A percentile compares a stretch with the other conserved stretches of the same genome.
Conservation (phyloP, 306 rosid genomes). For the Cajanus cajan region DNA sequence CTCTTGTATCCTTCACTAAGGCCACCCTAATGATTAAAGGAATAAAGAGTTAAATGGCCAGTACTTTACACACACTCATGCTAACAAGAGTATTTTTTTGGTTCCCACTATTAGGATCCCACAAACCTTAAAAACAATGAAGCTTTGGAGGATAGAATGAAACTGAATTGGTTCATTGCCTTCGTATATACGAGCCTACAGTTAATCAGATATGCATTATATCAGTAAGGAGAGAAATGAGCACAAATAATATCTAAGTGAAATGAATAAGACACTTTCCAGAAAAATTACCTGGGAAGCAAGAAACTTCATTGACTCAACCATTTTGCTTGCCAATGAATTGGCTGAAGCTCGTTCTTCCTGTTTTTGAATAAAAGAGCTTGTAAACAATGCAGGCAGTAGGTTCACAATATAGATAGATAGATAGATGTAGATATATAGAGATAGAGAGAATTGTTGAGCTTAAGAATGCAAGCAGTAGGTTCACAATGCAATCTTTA, state of each 20-base stretch:
- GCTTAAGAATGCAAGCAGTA: too few relatives aligned
- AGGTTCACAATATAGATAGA: constrained; percentile 5
- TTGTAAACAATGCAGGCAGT: constrained; percentile 28
- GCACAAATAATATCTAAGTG: background rate
- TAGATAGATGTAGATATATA: too few relatives aligned
- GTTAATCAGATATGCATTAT: constrained; percentile 16
- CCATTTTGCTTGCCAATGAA: constrained; percentile 73
- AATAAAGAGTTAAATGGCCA: constrained; percentile 3
- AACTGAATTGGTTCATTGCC: constrained; percentile 79
- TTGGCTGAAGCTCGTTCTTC: constrained; percentile 78
- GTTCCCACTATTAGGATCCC: constrained; percentile 12
- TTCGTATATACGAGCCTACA: constrained; percentile 75
- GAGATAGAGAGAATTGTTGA: too few relatives aligned
- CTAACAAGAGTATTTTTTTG: background rate
- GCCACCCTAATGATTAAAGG: constrained; percentile 61
- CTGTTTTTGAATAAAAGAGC: constrained; percentile 42
- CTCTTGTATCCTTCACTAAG: constrained; percentile 72
- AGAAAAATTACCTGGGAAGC: constrained; percentile 67
- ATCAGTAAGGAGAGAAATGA: constrained; percentile 34
- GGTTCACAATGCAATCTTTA: too few relatives aligned
- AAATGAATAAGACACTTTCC: background rate
- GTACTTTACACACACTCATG: background rate
- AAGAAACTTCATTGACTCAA: constrained; percentile 73
- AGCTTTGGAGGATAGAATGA: constrained; percentile 69
- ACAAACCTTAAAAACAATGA: constrained; percentile 76